These are phyloP conservation scores for Dothistroma septosporum DNA, from an alignment of 2,329 filamentous ascomycete genomes.

Conservation along the genomic window DNA sequence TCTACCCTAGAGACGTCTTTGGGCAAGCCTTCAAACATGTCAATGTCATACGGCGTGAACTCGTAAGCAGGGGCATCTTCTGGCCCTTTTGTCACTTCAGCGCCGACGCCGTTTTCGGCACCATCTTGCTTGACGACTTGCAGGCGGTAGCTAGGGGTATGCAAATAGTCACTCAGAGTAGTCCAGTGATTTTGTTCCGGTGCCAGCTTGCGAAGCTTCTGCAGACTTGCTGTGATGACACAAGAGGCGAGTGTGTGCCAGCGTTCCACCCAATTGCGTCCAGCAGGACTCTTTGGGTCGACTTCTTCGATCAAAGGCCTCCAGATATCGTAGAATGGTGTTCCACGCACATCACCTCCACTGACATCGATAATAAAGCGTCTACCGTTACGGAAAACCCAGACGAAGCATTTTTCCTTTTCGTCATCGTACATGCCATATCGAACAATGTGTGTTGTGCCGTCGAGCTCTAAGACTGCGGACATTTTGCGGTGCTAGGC, in stretches of 20 bases:
- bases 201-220: not conserved
- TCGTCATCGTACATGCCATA: conserved; percentile 11
- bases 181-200: conserved; percentile 3
- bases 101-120: not conserved
- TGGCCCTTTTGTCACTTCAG: not conserved
- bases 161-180: conserved; percentile 9
- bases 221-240: conserved; percentile 1
- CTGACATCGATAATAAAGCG: conserved; percentile 7
- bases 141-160: conserved; percentile 9
- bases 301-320: conserved; percentile 6
- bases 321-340: conserved; percentile 11
- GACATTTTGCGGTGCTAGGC: conserved; percentile 5
- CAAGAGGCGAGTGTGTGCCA: conserved; percentile 3
- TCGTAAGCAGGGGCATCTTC: conserved; percentile 3
- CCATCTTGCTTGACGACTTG: not conserved
- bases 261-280: not conserved
- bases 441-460: conserved; percentile 11
- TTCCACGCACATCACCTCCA: conserved; percentile 5
- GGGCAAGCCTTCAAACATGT: not conserved
- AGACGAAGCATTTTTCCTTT: conserved; percentile 7
- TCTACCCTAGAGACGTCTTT: not conserved
- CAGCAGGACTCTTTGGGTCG: not conserved
- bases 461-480: conserved; percentile 5
- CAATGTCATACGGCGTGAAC: not conserved
- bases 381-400: conserved; percentile 9